Evolutionary conservation across 495 filamentous ascomycete genomes (phyloP).

Genomic region (Talaromyces thailandensis): DNA sequence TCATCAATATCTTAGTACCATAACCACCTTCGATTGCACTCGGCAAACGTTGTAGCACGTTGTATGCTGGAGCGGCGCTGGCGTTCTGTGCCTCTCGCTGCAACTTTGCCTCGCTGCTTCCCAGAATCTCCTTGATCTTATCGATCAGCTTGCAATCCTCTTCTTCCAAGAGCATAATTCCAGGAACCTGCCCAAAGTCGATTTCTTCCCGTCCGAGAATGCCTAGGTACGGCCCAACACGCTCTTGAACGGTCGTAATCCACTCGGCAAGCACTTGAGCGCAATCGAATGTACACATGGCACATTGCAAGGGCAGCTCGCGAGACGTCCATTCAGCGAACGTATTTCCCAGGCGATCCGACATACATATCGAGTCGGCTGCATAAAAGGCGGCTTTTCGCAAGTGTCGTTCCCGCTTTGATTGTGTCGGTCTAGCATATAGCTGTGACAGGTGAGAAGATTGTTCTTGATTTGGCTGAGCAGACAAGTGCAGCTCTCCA

Average conservation of each 20-base stretch:
- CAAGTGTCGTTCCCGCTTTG: conserved; percentile 76
- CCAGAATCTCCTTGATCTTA: conserved; percentile 76
- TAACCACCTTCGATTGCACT: conserved; percentile 61
- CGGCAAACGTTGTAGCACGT: conserved; percentile 42
- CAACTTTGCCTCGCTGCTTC: conserved; percentile 75
- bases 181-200: conserved; percentile 67
- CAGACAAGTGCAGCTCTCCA: conserved; percentile 34
- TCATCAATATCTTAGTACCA: conserved; percentile 75
- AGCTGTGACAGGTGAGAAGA: conserved; percentile 23
- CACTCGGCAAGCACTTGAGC: conserved; percentile 96
- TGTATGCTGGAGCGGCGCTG: conserved; percentile 39
- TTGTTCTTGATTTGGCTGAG: conserved; percentile 29
- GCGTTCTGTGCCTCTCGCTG: conserved; percentile 41
- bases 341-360: conserved; percentile 77
- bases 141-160: conserved; percentile 82
- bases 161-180: conserved; percentile 82
- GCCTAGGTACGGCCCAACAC: conserved; percentile 80
- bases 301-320: conserved; percentile 87
- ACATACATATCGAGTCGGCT: conserved; percentile 84
- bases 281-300: conserved; percentile 91
- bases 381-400: conserved; percentile 93
- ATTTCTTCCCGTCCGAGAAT: conserved; percentile 76
- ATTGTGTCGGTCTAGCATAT: conserved; percentile 28
- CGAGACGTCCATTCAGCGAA: conserved; percentile 79
- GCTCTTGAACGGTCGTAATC: conserved; percentile 90